Conservation (phyloP, 2,329 filamentous ascomycete genomes). For the Colletotrichum siamense region DNA sequence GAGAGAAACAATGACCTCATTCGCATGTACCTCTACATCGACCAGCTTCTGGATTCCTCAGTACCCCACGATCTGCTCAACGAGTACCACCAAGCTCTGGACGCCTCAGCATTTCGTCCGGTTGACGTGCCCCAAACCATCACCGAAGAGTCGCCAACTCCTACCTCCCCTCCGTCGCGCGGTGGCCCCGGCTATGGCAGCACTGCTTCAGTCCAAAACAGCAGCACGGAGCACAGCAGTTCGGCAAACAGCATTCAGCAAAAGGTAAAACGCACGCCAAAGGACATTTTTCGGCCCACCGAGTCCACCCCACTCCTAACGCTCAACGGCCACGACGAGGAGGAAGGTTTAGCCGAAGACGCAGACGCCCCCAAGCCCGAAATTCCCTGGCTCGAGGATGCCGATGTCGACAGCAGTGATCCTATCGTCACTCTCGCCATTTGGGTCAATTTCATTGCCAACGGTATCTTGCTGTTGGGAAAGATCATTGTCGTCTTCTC, state of each 20-base stretch:
- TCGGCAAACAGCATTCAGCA: conserved; percentile 33
- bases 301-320: conserved; percentile 71
- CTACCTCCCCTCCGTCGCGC: conserved; percentile 29
- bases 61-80: conserved; percentile 92
- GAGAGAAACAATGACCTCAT: conserved; percentile 88
- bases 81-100: conserved; percentile 75
- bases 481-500: conserved; percentile 80
- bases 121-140: conserved; percentile 76
- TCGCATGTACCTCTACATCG: conserved; percentile 93
- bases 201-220: conserved; percentile 16
- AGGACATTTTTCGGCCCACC: conserved; percentile 81
- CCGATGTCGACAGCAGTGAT: conserved; percentile 72
- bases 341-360: conserved; percentile 39
- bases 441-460: conserved; percentile 83
- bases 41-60: conserved; percentile 86
- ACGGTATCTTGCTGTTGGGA: conserved; percentile 74
- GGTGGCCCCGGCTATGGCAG: conserved; percentile 23
- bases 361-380: conserved; percentile 51
- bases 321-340: conserved; percentile 44
- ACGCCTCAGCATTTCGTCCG: conserved; percentile 57
- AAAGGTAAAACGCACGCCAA: conserved; percentile 79
- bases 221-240: conserved; percentile 20
- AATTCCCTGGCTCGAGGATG: conserved; percentile 76
- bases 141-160: conserved; percentile 64
- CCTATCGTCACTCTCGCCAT: conserved; percentile 86